Evolutionary conservation across 768 basidiomycete species (phyloP).

Genomic region (Stropharia rugosoannulata): DNA sequence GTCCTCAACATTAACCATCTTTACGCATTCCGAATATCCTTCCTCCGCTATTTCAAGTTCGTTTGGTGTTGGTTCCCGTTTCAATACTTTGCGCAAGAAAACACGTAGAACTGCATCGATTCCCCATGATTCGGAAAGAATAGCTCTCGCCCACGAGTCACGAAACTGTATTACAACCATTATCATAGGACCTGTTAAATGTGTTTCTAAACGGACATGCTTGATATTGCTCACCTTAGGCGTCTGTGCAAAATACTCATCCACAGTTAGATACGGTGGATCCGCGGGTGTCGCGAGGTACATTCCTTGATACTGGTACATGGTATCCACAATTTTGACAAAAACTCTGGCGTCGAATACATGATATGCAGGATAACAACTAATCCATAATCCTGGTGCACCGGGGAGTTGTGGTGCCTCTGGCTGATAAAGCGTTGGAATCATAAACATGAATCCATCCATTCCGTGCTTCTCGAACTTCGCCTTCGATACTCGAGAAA

Average conservation of each 20-base stretch:
- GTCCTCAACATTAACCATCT: constrained; percentile 21
- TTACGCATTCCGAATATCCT: constrained; percentile 5
- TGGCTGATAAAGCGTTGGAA: constrained; percentile 29
- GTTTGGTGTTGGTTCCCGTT: constrained; percentile 19
- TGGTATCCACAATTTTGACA: constrained; percentile 4
- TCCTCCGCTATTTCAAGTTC: constrained; percentile 17
- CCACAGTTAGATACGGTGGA: constrained; percentile 17
- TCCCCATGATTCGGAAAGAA: constrained; percentile 29
- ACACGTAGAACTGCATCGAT: constrained; percentile 22
- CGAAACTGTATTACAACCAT: constrained; percentile 18
- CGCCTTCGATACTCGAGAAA: constrained; percentile 19
- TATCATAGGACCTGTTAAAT: background rate
- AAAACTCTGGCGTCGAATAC: constrained; percentile 10
- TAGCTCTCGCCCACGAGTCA: constrained; percentile 26
- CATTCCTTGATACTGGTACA: constrained; percentile 31
- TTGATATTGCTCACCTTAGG: background rate
- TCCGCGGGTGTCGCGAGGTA: constrained; percentile 15
- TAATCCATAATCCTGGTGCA: constrained; percentile 31
- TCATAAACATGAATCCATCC: constrained; percentile 30
- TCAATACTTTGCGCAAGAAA: constrained; percentile 21
- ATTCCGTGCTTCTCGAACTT: constrained; percentile 26
- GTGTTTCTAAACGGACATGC: too few relatives aligned
- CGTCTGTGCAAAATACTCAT: constrained; percentile 25
- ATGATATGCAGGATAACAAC: background rate
- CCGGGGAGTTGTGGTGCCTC: constrained; percentile 35